Percentiles rank a stretch among this genome's conserved stretches.
Evolutionary conservation across 306 rosid genomes (phyloP).

Genomic region (Potentilla sterilis): DNA sequence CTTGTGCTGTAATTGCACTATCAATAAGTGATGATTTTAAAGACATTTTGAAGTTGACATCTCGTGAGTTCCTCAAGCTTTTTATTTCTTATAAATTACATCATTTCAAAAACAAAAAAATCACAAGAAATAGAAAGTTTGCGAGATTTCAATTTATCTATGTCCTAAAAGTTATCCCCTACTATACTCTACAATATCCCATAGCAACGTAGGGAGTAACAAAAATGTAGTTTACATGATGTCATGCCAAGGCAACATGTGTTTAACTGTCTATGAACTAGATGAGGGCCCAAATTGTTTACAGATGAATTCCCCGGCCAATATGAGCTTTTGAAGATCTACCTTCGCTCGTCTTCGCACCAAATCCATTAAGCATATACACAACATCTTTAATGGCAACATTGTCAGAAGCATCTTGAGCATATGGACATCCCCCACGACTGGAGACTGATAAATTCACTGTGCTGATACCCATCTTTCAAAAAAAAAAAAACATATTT

Average conservation of each 20-base stretch:
- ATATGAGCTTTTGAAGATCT: conserved; percentile 64
- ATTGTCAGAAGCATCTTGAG: conserved; percentile 89
- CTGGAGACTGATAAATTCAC: conserved; percentile 90
- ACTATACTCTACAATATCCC: too few relatives aligned
- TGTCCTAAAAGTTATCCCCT: too few relatives aligned
- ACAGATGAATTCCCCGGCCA: conserved; percentile 83
- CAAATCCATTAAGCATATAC: conserved; percentile 80
- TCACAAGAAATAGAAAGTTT: too few relatives aligned
- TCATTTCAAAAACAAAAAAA: too few relatives aligned
- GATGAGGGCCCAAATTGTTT: conserved; percentile 70
- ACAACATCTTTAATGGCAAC: conserved; percentile 94
- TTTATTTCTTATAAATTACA: too few relatives aligned
- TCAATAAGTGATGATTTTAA: too few relatives aligned
- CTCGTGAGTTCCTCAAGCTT: too few relatives aligned
- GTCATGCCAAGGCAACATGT: conserved; percentile 43
- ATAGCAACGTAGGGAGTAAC: too few relatives aligned
- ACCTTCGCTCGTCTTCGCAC: conserved; percentile 70
- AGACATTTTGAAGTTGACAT: too few relatives aligned
- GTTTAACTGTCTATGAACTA: conserved; percentile 54
- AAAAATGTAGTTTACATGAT: too few relatives aligned
- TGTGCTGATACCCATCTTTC: conserved; percentile 62
- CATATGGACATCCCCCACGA: conserved; percentile 94
- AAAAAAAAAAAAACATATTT: conserved; percentile 12
- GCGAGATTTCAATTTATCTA: too few relatives aligned
- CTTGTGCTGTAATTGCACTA: too few relatives aligned